Conservation (phyloP, 176 grass and related monocot species). For the Raddia distichophylla region DNA sequence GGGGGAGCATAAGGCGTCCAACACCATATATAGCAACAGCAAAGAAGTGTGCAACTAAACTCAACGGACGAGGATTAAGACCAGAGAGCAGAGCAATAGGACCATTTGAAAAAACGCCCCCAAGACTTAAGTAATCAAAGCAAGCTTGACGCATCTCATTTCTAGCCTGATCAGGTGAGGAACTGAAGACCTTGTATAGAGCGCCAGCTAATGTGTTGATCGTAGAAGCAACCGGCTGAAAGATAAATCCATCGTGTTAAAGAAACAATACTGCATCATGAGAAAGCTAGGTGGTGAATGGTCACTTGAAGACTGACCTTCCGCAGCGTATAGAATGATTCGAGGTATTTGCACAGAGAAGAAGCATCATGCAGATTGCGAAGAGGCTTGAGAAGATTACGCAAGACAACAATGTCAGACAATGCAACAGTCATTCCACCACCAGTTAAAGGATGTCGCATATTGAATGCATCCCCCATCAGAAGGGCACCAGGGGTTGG, state of each 20-base stretch:
- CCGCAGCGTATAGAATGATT: slow-evolving; percentile 93
- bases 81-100: slow-evolving; percentile 91
- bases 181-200: slow-evolving; percentile 92
- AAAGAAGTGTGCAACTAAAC: slow-evolving; percentile 94
- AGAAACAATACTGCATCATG: slow-evolving; percentile 8
- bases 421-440: slow-evolving; percentile 99
- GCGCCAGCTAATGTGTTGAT: slow-evolving; percentile 98
- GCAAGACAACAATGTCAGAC: slow-evolving; percentile 87
- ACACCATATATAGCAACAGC: slow-evolving; percentile 95
- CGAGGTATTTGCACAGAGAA: slow-evolving; percentile 83
- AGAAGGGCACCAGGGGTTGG: slow-evolving; percentile 90
- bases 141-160: slow-evolving; percentile 97
- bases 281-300: background rate
- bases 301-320: slow-evolving; percentile 59
- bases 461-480: slow-evolving; percentile 99
- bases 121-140: slow-evolving; percentile 96
- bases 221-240: slow-evolving; percentile 94
- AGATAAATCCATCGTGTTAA: background rate
- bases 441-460: slow-evolving; percentile 95
- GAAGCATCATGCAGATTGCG: slow-evolving; percentile 79
- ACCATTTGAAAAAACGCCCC: slow-evolving; percentile 81
- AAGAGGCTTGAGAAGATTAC: slow-evolving; percentile 88
- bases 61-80: slow-evolving; percentile 91
- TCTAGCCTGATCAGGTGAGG: slow-evolving; percentile 84
- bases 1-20: slow-evolving; percentile 80